phyloP scores from a whole-genome alignment of 108 stramenopile species.

The Cylindrotheca closterium region DNA sequence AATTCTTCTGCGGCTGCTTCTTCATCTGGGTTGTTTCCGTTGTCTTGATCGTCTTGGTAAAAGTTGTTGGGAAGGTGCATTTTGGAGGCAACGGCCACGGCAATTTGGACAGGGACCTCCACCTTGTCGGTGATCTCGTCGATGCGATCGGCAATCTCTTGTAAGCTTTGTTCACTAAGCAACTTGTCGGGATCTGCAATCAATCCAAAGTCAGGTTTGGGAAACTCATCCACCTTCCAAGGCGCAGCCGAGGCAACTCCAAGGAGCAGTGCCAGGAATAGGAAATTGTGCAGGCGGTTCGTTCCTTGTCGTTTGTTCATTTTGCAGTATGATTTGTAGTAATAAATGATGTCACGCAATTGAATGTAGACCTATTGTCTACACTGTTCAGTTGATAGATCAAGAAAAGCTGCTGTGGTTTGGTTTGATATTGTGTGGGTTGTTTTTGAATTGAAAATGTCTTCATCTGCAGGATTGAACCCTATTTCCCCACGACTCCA shows the following conservation, averaged over 20 bases:
- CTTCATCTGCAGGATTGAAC: too few species aligned
- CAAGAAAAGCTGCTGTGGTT: too few species aligned
- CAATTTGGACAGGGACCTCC: constrained; percentile 22
- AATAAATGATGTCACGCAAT: neutral
- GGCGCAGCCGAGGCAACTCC: neutral
- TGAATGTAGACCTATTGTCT: neutral
- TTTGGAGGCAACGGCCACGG: constrained; percentile 26
- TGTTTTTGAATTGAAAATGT: too few species aligned
- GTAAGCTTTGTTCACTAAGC: neutral
- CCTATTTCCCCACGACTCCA: too few species aligned
- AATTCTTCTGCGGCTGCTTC: constrained; percentile 20
- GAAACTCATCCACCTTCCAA: neutral
- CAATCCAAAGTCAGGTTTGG: neutral
- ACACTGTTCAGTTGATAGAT: too few species aligned
- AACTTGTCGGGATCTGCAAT: constrained; percentile 24
- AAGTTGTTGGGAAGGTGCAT: constrained; percentile 9
- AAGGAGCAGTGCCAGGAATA: neutral
- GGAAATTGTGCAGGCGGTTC: neutral
- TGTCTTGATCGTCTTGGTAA: constrained; percentile 10
- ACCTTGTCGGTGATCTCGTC: neutral
- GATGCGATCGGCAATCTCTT: constrained; percentile 8
- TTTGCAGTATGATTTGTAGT: neutral
- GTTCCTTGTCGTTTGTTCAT: constrained; percentile 1
- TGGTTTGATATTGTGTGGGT: too few species aligned
- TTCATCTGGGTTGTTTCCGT: neutral